Evolutionary conservation across 2,329 filamentous ascomycete genomes (phyloP).

Genomic region (Cladosporium sp.): DNA sequence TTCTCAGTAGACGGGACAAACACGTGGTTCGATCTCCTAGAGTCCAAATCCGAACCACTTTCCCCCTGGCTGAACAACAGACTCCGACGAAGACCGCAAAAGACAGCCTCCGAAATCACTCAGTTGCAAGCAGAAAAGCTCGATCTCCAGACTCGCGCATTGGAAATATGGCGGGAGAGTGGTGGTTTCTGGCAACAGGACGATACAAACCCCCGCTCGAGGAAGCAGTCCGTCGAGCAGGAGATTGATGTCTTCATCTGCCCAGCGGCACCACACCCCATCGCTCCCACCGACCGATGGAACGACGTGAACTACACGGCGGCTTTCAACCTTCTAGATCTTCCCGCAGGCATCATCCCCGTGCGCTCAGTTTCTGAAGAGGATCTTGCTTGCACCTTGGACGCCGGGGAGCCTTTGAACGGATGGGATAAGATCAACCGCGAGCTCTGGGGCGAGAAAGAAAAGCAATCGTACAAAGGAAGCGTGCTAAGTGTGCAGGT

Average conservation of each 20-base stretch:
- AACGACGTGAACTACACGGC: slow-evolving; percentile 60
- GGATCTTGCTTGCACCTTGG: slow-evolving; percentile 49
- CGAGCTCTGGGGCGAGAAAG: slow-evolving; percentile 51
- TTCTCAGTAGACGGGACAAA: slow-evolving; percentile 56
- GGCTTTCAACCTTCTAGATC: slow-evolving; percentile 58
- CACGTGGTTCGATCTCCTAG: slow-evolving; percentile 53
- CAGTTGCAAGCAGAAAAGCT: slow-evolving; percentile 50
- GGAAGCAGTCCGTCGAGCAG: slow-evolving; percentile 12
- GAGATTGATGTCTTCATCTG: slow-evolving; percentile 58
- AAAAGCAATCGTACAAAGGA: slow-evolving; percentile 50
- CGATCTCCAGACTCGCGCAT: slow-evolving; percentile 51
- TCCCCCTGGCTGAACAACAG: slow-evolving; percentile 56
- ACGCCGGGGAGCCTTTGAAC: slow-evolving; percentile 36
- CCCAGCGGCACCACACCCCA: slow-evolving; percentile 60
- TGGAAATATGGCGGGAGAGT: slow-evolving; percentile 52
- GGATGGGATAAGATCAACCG: slow-evolving; percentile 59
- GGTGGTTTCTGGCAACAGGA: slow-evolving; percentile 29
- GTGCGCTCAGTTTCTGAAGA: slow-evolving; percentile 45
- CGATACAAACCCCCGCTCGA: neutral
- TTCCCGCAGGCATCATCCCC: slow-evolving; percentile 54
- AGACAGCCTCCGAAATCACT: slow-evolving; percentile 45
- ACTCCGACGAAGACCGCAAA: slow-evolving; percentile 44
- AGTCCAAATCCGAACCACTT: slow-evolving; percentile 51
- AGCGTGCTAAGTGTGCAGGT: slow-evolving; percentile 55
- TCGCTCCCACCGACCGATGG: slow-evolving; percentile 58